Evolutionary conservation across 2,329 filamentous ascomycete species (phyloP).

Genomic region (Penicillium freii): DNA sequence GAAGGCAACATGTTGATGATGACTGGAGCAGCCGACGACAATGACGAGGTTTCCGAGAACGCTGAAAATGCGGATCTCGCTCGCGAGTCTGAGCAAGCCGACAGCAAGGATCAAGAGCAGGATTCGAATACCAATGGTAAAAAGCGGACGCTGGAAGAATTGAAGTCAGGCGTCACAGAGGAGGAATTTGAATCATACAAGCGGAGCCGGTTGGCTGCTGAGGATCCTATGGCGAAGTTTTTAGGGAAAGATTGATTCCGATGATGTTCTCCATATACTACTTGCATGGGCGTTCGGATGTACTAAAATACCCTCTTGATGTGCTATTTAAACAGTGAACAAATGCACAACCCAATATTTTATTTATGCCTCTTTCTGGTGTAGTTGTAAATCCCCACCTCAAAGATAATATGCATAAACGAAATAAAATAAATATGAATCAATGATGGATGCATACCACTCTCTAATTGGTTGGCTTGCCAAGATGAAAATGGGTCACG

Average conservation of each 20-base stretch:
- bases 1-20: constrained; percentile 61
- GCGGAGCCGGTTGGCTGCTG: constrained; percentile 67
- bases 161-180: constrained; percentile 74
- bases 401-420: background rate
- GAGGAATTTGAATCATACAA: constrained; percentile 85
- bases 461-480: background rate
- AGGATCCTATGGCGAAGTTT: constrained; percentile 85
- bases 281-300: constrained; percentile 20
- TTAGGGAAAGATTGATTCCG: constrained; percentile 63
- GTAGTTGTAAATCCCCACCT: background rate
- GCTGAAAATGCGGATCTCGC: constrained; percentile 20
- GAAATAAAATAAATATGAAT: background rate
- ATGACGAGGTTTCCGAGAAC: constrained; percentile 6
- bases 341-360: background rate
- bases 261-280: constrained; percentile 6
- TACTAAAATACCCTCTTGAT: constrained; percentile 25
- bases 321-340: background rate
- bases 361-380: background rate
- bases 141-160: constrained; percentile 75
- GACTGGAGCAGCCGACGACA: constrained; percentile 26
- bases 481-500: background rate
- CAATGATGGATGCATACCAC: background rate
- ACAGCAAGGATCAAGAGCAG: constrained; percentile 31
- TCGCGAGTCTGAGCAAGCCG: constrained; percentile 28
- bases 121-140: constrained; percentile 45